phyloP scores from a whole-genome alignment of 2,329 filamentous ascomycete species.

The Ascochyta viciae-villosae region DNA sequence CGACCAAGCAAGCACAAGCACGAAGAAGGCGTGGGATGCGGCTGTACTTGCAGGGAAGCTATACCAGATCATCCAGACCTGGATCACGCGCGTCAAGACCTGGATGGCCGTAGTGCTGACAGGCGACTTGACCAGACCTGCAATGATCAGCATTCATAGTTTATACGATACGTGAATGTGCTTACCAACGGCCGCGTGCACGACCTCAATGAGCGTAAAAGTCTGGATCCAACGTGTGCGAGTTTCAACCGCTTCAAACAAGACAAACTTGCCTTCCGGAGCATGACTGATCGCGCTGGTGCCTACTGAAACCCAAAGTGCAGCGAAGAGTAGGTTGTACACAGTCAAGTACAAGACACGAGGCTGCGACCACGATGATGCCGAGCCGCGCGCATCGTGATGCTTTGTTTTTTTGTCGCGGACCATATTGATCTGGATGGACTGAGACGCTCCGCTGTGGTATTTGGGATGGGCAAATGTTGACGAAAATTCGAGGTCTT shows the following conservation, averaged over 20 bases:
- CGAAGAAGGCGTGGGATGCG: conserved; percentile 24
- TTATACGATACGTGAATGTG: not conserved
- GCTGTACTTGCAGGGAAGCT: conserved; percentile 28
- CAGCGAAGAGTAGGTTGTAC: conserved; percentile 31
- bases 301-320: conserved; percentile 27
- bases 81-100: conserved; percentile 34
- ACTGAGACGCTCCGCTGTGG: not conserved
- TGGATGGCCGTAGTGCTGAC: conserved; percentile 33
- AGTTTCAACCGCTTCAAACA: conserved; percentile 25
- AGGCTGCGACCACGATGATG: not conserved
- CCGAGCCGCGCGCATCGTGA: not conserved
- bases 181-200: conserved; percentile 30
- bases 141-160: not conserved
- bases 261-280: not conserved
- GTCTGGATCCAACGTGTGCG: conserved; percentile 32
- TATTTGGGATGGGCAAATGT: not conserved
- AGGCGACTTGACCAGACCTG: conserved; percentile 34
- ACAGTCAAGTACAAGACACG: conserved; percentile 28
- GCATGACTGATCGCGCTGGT: conserved; percentile 5
- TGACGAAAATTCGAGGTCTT: conserved; percentile 8
- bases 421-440: not conserved
- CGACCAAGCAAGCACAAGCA: conserved; percentile 32
- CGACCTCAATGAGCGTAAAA: conserved; percentile 27
- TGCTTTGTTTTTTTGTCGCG: not conserved
- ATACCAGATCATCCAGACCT: conserved; percentile 40